These are phyloP conservation scores for Scytalidium sp. DNA, from an alignment of 2,329 filamentous ascomycete genomes.

Conservation along the genomic window DNA sequence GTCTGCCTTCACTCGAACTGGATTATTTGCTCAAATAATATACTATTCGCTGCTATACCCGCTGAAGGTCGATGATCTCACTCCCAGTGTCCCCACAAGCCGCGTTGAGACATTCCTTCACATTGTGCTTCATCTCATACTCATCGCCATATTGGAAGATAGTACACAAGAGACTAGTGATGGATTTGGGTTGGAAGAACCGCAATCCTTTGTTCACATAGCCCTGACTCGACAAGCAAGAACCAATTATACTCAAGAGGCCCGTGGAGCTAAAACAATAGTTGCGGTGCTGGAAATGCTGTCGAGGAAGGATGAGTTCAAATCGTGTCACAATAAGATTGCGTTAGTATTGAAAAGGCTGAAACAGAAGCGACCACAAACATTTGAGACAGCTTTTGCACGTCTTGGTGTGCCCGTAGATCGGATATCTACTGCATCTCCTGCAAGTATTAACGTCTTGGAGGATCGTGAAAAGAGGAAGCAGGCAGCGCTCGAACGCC, in stretches of 20 bases:
- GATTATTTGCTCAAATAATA: constrained; percentile 85
- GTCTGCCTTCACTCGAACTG: constrained; percentile 75
- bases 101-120: constrained; percentile 90
- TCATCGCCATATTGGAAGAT: constrained; percentile 86
- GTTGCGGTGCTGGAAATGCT: constrained; percentile 61
- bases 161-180: constrained; percentile 50
- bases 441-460: constrained; percentile 58
- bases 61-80: constrained; percentile 63
- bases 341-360: constrained; percentile 78
- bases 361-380: constrained; percentile 73
- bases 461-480: constrained; percentile 81
- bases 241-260: constrained; percentile 57
- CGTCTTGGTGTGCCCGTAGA: constrained; percentile 68
- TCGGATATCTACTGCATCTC: constrained; percentile 76
- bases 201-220: constrained; percentile 68
- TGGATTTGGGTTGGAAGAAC: constrained; percentile 41
- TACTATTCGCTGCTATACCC: constrained; percentile 86
- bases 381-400: constrained; percentile 67
- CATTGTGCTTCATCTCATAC: constrained; percentile 80
- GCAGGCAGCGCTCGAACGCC: constrained; percentile 82
- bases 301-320: constrained; percentile 69
- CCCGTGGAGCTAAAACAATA: constrained; percentile 57
- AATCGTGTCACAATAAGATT: constrained; percentile 81
- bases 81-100: constrained; percentile 73
- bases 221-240: constrained; percentile 64